phyloP scores from a whole-genome alignment of 352 stramenopile genomes.

The Globisporangium spiculum region DNA sequence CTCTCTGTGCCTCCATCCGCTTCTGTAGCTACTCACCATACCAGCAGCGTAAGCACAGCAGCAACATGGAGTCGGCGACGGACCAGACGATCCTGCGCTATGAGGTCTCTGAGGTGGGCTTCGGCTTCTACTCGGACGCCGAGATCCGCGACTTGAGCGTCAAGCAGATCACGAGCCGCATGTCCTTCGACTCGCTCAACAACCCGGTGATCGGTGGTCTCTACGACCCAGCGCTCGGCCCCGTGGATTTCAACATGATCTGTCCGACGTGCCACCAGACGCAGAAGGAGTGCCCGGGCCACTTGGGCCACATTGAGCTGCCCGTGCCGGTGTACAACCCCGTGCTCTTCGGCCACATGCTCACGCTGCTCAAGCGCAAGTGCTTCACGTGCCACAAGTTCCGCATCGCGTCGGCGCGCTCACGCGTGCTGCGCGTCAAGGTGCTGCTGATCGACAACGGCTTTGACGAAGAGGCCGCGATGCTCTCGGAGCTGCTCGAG shows the following conservation, averaged over 20 bases:
- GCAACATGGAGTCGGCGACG: constrained; percentile 77
- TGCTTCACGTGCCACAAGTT: constrained; percentile 99
- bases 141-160: constrained; percentile 96
- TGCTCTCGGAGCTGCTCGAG: constrained; percentile 79
- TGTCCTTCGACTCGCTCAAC: constrained; percentile 95
- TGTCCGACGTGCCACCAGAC: constrained; percentile 96
- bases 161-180: constrained; percentile 94
- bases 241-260: constrained; percentile 87
- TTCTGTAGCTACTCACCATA: neutral
- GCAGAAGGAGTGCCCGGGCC: constrained; percentile 95
- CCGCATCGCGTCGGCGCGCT: constrained; percentile 65
- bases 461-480: constrained; percentile 73
- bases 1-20: neutral
- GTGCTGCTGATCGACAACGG: constrained; percentile 91
- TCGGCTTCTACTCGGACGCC: constrained; percentile 97
- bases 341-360: constrained; percentile 94
- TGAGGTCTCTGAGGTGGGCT: constrained; percentile 90
- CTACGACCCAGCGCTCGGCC: constrained; percentile 96
- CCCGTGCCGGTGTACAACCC: constrained; percentile 98
- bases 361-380: constrained; percentile 96
- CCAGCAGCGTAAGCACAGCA: neutral
- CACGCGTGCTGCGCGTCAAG: constrained; percentile 87
- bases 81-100: constrained; percentile 90
- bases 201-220: constrained; percentile 94
- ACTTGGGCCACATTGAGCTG: constrained; percentile 99